Evolutionary conservation across 1,284 basidiomycete genomes (phyloP), one percentile per base, ranked within the genome.

Genomic region (Leccinum variabile): DNA sequence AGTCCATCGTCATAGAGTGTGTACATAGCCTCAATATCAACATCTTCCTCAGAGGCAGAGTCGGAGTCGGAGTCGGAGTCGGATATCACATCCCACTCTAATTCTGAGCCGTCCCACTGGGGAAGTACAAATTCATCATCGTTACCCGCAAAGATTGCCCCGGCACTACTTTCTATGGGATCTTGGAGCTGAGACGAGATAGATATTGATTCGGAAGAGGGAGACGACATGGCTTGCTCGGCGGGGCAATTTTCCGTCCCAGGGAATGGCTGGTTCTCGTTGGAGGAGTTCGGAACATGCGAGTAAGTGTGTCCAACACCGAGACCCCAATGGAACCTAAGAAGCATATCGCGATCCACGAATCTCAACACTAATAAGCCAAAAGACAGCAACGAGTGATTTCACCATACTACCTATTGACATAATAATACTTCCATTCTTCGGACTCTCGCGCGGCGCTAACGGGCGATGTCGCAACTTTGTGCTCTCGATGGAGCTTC

Each of bases 311-410:
- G 62, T 8, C 62, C 41, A 16, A 63, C 37, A 8, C 62, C 62
- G 16, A 63, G 56, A 5, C 64, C 62, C 52, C 52, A 53, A 32
- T 53, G 56, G 33, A 57, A 65, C 3, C 32, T 50, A 9, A 65
- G 57, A 2, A 59, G 7, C 55, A 65, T 65, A 50, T 65, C 63
- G 5, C 57, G 10, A 50, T 65, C 63, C 11, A 57, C 62, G 49
- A 65, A 65, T 25, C 61, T 65, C 22, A 13, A 50, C 25, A 22
- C 22, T 13, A 22, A 25, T 50, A 7, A 32, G 22, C 18, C 9
- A 14, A 7, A 16, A 16, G 28, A 53, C 18, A 16, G 28, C 14
- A 30, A 30, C 7, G 28, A 53, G 50, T 53, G 18, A 25, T 14
- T 53, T n/a, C 3, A 30, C 13, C 50, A 28, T 53, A 53, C 52